phyloP scores from a whole-genome alignment of 1,284 basidiomycete genomes.

The Sphaerobolus stellatus region DNA sequence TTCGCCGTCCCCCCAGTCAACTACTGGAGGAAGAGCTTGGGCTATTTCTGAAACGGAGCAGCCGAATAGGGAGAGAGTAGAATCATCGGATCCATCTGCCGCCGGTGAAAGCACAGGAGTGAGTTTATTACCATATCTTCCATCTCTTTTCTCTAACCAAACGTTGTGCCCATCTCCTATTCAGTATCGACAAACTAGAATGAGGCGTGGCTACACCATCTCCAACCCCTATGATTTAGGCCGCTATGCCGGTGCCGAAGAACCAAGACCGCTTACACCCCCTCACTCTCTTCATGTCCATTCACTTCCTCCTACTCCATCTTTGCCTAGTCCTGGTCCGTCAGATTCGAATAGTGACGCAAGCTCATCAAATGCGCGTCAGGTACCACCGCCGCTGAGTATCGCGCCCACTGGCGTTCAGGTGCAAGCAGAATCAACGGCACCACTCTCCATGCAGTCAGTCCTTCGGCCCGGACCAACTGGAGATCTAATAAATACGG shows the following conservation, averaged over 20 bases:
- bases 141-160: background rate
- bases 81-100: background rate
- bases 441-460: background rate
- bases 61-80: background rate
- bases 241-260: no score
- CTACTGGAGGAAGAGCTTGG: background rate
- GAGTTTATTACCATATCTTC: background rate
- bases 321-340: background rate
- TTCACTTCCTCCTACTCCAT: background rate
- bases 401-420: background rate
- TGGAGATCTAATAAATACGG: conserved; percentile 2
- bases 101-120: background rate
- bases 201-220: background rate
- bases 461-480: conserved; percentile 2
- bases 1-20: conserved; percentile 2
- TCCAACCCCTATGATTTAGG: background rate
- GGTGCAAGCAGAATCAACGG: background rate
- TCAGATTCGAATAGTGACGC: background rate
- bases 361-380: background rate
- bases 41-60: background rate
- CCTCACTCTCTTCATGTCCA: background rate
- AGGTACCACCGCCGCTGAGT: background rate
- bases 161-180: background rate
- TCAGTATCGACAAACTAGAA: background rate
- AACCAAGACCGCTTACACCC: background rate